These are phyloP conservation scores for Fistulina hepatica DNA, from an alignment of 1,284 basidiomycete species.

Conservation along the genomic window DNA sequence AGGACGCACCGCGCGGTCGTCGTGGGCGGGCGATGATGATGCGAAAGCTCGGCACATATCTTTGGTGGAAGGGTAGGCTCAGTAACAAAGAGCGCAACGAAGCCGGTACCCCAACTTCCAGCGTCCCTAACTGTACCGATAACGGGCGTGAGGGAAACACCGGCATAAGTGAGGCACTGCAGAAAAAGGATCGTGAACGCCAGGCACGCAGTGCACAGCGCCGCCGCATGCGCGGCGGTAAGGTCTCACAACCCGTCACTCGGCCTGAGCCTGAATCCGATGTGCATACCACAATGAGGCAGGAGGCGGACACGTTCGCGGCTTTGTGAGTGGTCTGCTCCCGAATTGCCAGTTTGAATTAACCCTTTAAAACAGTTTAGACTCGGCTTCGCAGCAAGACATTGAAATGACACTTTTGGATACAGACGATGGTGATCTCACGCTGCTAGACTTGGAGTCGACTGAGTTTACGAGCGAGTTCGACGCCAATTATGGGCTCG, in stretches of 20 bases:
- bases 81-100: constrained; percentile 30
- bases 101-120: background rate
- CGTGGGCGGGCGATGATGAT: constrained; percentile 75
- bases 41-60: constrained; percentile 56
- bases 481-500: constrained; percentile 73
- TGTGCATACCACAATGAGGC: constrained; percentile 28
- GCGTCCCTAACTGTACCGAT: background rate
- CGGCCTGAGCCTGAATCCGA: constrained; percentile 18
- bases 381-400: no score
- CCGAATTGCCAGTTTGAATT: no score
- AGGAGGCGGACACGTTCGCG: constrained; percentile 46
- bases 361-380: no score
- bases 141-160: constrained; percentile 15
- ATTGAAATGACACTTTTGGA: constrained; percentile 14
- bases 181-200: constrained; percentile 59
- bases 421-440: constrained; percentile 12
- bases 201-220: constrained; percentile 43
- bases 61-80: constrained; percentile 74
- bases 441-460: constrained; percentile 23
- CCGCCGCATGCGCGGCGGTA: constrained; percentile 57
- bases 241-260: constrained; percentile 24
- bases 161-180: constrained; percentile 57
- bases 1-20: constrained; percentile 42
- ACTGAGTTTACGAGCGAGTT: constrained; percentile 42
- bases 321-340: constrained; percentile 41